Conservation (phyloP, 2,329 filamentous ascomycete genomes). For the Septoria linicola region DNA sequence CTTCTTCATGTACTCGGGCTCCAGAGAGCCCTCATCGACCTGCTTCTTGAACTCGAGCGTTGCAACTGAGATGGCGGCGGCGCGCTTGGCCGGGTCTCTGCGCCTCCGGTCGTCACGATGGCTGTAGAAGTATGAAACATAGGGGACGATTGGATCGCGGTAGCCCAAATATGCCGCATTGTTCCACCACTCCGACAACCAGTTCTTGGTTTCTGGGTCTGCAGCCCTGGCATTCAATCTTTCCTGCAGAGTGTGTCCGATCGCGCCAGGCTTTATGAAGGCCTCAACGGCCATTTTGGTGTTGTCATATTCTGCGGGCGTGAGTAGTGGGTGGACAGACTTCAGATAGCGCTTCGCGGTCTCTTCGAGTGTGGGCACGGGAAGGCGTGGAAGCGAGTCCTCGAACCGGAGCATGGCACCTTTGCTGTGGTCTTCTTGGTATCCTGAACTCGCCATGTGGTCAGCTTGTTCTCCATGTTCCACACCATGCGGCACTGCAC, state of each 20-base stretch:
- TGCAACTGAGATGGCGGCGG: conserved; percentile 82
- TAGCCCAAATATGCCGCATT: conserved; percentile 88
- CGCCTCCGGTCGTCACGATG: conserved; percentile 89
- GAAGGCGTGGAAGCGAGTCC: conserved; percentile 76
- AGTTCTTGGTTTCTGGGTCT: conserved; percentile 82
- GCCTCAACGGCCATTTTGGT: conserved; percentile 83
- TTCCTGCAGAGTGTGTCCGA: conserved; percentile 81
- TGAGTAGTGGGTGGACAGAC: conserved; percentile 72
- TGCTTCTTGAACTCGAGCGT: conserved; percentile 91
- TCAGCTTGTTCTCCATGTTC: not conserved
- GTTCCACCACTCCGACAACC: conserved; percentile 99
- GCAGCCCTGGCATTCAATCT: conserved; percentile 77
- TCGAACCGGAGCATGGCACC: conserved; percentile 81
- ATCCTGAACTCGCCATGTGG: conserved; percentile 53
- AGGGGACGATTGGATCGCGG: conserved; percentile 93
- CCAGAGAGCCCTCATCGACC: conserved; percentile 77
- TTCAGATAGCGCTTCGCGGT: conserved; percentile 78
- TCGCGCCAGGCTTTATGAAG: conserved; percentile 82
- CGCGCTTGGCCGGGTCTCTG: conserved; percentile 85
- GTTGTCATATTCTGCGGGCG: conserved; percentile 63
- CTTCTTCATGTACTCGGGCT: conserved; percentile 99
- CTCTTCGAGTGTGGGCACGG: conserved; percentile 79
- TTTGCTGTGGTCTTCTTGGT: conserved; percentile 76
- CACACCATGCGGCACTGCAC: conserved; percentile 22
- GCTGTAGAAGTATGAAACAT: conserved; percentile 99